A percentile compares a stretch with the other conserved stretches of the same genome.
phyloP scores from a whole-genome alignment of 192 early-diverging fungal genomes.

The Coemansia erecta region DNA sequence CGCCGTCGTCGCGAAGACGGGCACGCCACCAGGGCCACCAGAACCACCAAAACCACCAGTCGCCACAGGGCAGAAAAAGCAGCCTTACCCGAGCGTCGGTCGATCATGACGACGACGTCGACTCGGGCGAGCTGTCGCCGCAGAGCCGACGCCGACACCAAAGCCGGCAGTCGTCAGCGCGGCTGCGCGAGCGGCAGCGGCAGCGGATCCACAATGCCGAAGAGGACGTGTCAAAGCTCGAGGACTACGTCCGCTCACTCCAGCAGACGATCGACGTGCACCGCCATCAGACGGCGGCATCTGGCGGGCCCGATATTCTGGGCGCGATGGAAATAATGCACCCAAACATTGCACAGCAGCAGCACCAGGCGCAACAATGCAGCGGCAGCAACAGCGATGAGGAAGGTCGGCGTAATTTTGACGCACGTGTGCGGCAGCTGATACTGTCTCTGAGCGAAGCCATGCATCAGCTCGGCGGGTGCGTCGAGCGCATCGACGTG shows the following conservation, averaged over 20 bases:
- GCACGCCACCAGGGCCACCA: neutral
- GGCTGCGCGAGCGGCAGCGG: constrained; percentile 46
- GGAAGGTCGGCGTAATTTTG: constrained; percentile 3
- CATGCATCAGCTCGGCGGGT: constrained; percentile 19
- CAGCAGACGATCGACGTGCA: constrained; percentile 9
- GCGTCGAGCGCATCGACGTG: constrained; percentile 27
- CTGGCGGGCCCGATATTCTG: neutral
- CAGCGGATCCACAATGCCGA: constrained; percentile 12
- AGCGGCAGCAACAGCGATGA: neutral
- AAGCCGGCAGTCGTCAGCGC: constrained; percentile 44
- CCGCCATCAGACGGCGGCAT: neutral
- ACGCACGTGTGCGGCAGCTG: constrained; percentile 3
- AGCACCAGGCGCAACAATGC: no score
- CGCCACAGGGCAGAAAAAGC: neutral
- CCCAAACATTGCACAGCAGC: no score
- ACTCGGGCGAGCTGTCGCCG: constrained; percentile 27
- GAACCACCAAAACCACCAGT: neutral
- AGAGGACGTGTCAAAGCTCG: constrained; percentile 21
- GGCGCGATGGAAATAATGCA: neutral
- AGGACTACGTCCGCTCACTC: constrained; percentile 19
- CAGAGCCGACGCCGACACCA: constrained; percentile 43
- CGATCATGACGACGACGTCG: neutral
- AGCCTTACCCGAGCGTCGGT: neutral
- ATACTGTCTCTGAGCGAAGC: constrained; percentile 15
- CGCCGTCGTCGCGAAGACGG: neutral